Evolutionary conservation across 306 rosid species (phyloP).

Genomic region (Parietaria judaica): DNA sequence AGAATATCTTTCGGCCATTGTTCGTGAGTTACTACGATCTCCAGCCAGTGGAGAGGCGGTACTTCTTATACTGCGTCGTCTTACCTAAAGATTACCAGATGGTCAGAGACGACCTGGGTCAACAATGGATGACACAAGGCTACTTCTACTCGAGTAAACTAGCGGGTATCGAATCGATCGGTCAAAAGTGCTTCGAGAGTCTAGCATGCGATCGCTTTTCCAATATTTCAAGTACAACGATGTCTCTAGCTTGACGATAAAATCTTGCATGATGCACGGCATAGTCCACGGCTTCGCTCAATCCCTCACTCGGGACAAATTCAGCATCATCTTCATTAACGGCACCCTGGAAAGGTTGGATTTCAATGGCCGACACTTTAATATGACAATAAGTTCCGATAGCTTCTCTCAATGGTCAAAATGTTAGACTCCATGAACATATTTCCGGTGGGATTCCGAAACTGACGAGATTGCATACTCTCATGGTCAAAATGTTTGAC

Average conservation of each 20-base stretch:
- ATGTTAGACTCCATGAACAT: no score
- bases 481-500: not conserved
- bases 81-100: slow-evolving; percentile 9
- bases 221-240: slow-evolving; percentile 3
- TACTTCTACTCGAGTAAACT: not conserved
- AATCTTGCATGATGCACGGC: slow-evolving; percentile 9
- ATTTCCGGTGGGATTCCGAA: not conserved
- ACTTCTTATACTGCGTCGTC: slow-evolving; percentile 8
- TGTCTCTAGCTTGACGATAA: not conserved
- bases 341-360: not conserved
- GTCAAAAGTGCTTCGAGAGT: slow-evolving; percentile 5
- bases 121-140: slow-evolving; percentile 14
- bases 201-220: slow-evolving; percentile 12
- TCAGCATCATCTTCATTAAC: not conserved
- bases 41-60: not conserved
- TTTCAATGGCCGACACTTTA: not conserved
- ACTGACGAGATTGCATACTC: not conserved
- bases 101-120: not conserved
- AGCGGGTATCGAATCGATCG: not conserved
- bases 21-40: slow-evolving; percentile 5
- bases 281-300: slow-evolving; percentile 6
- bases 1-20: not conserved
- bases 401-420: no score
- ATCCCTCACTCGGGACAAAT: not conserved
- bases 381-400: no score